Base-by-base conservation (phyloP, 2,329 filamentous ascomycete genomes). In the Alternaria novae-zelandiae region DNA sequence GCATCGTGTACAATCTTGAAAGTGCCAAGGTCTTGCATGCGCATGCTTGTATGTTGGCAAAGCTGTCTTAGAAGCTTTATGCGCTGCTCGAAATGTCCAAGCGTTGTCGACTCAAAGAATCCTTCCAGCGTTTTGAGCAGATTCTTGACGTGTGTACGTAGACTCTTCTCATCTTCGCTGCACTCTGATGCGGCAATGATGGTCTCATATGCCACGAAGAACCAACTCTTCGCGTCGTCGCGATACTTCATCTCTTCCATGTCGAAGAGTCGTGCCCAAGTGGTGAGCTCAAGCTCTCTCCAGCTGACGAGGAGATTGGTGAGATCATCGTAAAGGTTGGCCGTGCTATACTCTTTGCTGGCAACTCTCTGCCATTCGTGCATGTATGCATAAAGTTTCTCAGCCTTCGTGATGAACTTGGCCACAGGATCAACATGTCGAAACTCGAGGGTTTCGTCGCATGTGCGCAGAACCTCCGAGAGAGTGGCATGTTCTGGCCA, bases 321-420 rank as follows among this genome's bases (percentile, higher is more conserved):
- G 12, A 98, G 82, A 47, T 89, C 87, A 65, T 96, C 90, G 69
- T 96, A 94, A 3, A 94, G 83, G 10, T 85, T 79, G 1, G 86
- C 85, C 2, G 90, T 91, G 10, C 88, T 91, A 77, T 92, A 92
- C 41, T 91, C 88, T 66, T 89, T 89, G 82, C 93, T 97, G 4
- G 95, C 94, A 80, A 97, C 94, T 45, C 91, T 90, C 78, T 99
- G 94, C 96, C 96, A 99, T 80, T 98, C 94, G 67, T 97, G 90
- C 53, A 99, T 88, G 68, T 91, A 90, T 0, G 85, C 86, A 80
- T 98, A 92, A 5, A 99, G 85, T 67, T 95, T 93, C 79, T 99
- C 96, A 4, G 96, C 86, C 75, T 91, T 93, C 2, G 91, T 92
- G 56, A 99, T 87, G 60, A 97, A 89, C 73, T 91, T 94, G 2